Percentiles rank a stretch among this genome's conserved stretches.
phyloP scores from a whole-genome alignment of 2,329 filamentous ascomycete species.

The Claviceps lovelessii region DNA sequence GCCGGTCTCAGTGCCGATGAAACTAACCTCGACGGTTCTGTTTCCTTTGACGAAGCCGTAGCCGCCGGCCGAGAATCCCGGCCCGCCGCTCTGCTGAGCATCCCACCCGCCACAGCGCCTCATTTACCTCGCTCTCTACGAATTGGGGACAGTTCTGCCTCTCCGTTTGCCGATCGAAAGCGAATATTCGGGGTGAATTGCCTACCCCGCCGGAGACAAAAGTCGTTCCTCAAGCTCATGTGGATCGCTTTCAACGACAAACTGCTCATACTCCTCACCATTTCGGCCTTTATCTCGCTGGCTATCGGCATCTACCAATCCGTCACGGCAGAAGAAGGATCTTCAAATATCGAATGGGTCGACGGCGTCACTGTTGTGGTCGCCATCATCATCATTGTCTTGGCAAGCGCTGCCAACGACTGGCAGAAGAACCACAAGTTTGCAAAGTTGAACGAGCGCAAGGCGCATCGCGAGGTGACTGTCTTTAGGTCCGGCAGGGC shows the following conservation, averaged over 20 bases:
- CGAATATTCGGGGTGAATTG: conserved; percentile 54
- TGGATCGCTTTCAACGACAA: conserved; percentile 80
- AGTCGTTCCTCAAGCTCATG: conserved; percentile 49
- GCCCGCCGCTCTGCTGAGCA: conserved; percentile 10
- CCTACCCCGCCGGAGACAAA: conserved; percentile 45
- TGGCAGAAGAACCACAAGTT: conserved; percentile 75
- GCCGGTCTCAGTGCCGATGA: conserved; percentile 38
- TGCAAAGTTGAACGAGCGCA: conserved; percentile 66
- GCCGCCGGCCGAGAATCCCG: conserved; percentile 22
- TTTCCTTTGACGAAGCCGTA: conserved; percentile 36
- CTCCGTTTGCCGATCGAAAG: conserved; percentile 41
- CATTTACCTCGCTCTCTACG: conserved; percentile 16
- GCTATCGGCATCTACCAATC: conserved; percentile 63
- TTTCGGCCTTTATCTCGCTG: conserved; percentile 59
- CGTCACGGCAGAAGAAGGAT: conserved; percentile 35
- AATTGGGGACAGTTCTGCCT: conserved; percentile 13
- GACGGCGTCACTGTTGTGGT: conserved; percentile 69
- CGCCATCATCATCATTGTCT: conserved; percentile 60
- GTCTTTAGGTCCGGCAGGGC: conserved; percentile 62
- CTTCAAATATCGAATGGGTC: conserved; percentile 59
- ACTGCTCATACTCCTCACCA: conserved; percentile 55
- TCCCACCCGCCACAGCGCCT: conserved; percentile 6
- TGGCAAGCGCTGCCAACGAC: conserved; percentile 66
- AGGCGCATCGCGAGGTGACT: conserved; percentile 61
- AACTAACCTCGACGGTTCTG: conserved; percentile 25